A percentile compares a stretch with the other conserved stretches of the same genome.
phyloP scores from a whole-genome alignment of 148 eudicot genomes.

The Persicaria maculosa region DNA sequence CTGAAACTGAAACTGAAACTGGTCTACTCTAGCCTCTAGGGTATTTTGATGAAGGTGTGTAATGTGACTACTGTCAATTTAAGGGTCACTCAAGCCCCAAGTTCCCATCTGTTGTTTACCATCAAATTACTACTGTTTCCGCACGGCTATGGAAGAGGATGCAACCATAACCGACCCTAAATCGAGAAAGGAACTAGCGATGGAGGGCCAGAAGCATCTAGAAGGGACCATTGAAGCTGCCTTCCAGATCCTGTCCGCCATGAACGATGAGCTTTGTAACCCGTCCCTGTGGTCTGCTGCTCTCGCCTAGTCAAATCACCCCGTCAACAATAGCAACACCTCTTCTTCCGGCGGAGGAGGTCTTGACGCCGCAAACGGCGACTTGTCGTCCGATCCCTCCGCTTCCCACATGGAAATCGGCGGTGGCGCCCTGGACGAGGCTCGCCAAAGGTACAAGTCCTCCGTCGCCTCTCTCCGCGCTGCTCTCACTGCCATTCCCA shows the following conservation, averaged over 20 bases:
- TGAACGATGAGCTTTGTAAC: constrained; percentile 94
- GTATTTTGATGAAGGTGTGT: too few species aligned
- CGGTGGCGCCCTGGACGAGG: constrained; percentile 80
- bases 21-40: too few species aligned
- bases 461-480: constrained; percentile 60
- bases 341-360: constrained; percentile 1
- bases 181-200: constrained; percentile 52
- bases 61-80: too few species aligned
- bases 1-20: too few species aligned
- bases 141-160: constrained; percentile 34
- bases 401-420: constrained; percentile 64
- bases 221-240: constrained; percentile 82
- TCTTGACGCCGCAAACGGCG: constrained; percentile 12
- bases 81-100: too few species aligned
- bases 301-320: constrained; percentile 9
- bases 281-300: constrained; percentile 66
- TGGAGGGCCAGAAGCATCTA: constrained; percentile 71
- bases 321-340: neutral
- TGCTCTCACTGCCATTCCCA: constrained; percentile 57
- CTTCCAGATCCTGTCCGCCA: constrained; percentile 66
- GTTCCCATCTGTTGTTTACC: too few species aligned
- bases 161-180: constrained; percentile 17
- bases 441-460: constrained; percentile 62
- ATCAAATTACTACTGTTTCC: too few species aligned
- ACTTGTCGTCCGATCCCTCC: constrained; percentile 37